Evolutionary conservation across 192 early-diverging fungal genomes (phyloP), one percentile per base, ranked within the genome.

Genomic region (Haplosporangium gracile): DNA sequence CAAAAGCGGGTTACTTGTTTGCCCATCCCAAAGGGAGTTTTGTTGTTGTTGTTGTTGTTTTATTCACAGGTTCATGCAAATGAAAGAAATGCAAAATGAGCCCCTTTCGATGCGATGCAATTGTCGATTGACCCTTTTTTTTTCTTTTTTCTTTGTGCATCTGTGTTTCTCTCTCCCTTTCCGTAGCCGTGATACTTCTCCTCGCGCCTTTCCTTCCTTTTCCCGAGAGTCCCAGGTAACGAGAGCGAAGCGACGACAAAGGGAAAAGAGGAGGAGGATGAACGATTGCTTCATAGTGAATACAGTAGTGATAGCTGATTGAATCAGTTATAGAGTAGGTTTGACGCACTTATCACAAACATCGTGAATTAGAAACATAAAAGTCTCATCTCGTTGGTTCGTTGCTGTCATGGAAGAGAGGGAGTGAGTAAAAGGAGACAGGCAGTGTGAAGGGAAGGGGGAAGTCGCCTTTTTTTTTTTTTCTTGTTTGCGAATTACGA

Each of bases 171-270:
- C 16, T 51, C 49, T 51, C 18, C 49, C 49, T 51, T 4, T 51
- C 49, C 18, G 20, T 9, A 65, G 60, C 60, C 15, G 13, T 32
- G n/a, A 65, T 65, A 65, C 26, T 63, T 11, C n/a, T 65, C 40
- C 57, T 36, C 49, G 72, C 49, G 34, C 36, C 32, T 40, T 78
- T 78, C 53, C 53, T 51, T 55, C 53, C 60, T 79, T 79, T 51
- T n/a, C 42, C 71, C 70, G 79, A 80, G 72, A 55, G 72, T 51
- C 57, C 68, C 29, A 80, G 72, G 60, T 68, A 74, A 70, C 70
- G 70, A 72, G 51, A 53, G 36, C 68, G 34, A 68, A 40, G 51
- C 32, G 79, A 74, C 32, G 49, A 42, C 63, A 16, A 49, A 68
- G 20, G 5, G 63, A 24, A 73, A 26, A 10, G 32, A 80, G 51